phyloP scores from a whole-genome alignment of 306 rosid species.

The Cucumis hystrix region DNA sequence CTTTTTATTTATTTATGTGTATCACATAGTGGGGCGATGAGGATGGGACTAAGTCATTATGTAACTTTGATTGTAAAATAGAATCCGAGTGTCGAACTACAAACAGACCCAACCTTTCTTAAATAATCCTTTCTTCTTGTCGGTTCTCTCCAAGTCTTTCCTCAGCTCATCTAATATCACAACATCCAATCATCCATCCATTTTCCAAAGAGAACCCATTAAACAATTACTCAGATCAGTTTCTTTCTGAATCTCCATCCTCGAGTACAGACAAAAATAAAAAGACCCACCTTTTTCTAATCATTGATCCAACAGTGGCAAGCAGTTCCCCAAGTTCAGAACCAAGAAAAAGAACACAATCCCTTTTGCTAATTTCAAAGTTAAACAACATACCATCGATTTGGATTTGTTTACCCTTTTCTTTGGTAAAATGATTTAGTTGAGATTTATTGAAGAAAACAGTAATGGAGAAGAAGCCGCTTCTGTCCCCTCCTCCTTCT shows the following conservation, averaged over 20 bases:
- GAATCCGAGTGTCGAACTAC: no score
- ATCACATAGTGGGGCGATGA: no score
- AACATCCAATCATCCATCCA: neutral
- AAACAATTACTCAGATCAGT: neutral
- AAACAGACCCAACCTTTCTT: neutral
- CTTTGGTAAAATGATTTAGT: neutral
- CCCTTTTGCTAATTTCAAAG: neutral
- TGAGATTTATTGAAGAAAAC: constrained; percentile 3
- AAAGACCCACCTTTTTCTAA: neutral
- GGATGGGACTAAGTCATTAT: no score
- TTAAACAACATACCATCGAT: neutral
- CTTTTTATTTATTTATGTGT: no score
- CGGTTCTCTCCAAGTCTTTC: neutral
- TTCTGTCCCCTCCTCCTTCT: constrained; percentile 2
- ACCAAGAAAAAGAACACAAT: neutral
- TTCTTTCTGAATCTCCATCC: neutral
- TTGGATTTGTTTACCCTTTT: neutral
- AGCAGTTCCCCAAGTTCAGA: neutral
- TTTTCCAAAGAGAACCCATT: neutral
- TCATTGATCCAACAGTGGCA: neutral
- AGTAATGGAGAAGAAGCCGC: constrained; percentile 17
- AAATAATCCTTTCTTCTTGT: neutral
- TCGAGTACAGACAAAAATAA: neutral
- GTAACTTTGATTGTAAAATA: no score
- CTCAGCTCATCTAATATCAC: neutral